Base-by-base conservation (phyloP, 306 rosid species). In the Datisca glomerata region DNA sequence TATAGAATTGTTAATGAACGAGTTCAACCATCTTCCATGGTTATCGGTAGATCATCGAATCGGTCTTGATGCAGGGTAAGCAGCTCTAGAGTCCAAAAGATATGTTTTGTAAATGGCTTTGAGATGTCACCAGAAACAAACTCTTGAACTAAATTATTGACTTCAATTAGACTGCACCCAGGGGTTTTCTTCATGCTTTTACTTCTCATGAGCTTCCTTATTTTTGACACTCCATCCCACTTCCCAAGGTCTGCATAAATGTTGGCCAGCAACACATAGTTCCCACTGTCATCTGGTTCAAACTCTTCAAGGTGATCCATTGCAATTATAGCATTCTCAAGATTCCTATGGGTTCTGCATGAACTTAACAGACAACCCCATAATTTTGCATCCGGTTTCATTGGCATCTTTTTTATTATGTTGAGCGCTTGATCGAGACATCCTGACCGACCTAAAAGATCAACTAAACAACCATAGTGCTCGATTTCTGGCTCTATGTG, bases 231-330 rank as follows among this genome's bases (percentile, higher is more conserved):
- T 19, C 48, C 67, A 45, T 79, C 76, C 97, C 93, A 83, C 64
- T 40, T 76, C n/a, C 79, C 83, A 19, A 52, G 66, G 42, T 87
- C 86, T 42, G 93, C 94, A 33, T 65, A 79, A 43, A 79, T 63
- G 45, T 83, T 87, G 10, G 89, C 79, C 7, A 87, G 75, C 68
- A 87, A 53, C 37, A 83, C 83, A 53, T 71, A 74, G 80, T 78
- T 83, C 28, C 89, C 97, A 13, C 74, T 57, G 53, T 79, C 94
- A 53, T 83, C 86, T 8, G 94, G 89, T 65, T 83, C 97, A 1
- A 76, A 70, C 71, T 72, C 77, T 11, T 47, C 7, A 45, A 77
- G 77, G 4, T 64, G 72, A 50, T 73, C 72, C 74, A 71, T 81
- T 7, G 86, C 91, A 46, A 61, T 55, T 15, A 45, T 9, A 38